Evolutionary conservation across 2,329 filamentous ascomycete species (phyloP).

Genomic region (Arthrinium phaeospermum): DNA sequence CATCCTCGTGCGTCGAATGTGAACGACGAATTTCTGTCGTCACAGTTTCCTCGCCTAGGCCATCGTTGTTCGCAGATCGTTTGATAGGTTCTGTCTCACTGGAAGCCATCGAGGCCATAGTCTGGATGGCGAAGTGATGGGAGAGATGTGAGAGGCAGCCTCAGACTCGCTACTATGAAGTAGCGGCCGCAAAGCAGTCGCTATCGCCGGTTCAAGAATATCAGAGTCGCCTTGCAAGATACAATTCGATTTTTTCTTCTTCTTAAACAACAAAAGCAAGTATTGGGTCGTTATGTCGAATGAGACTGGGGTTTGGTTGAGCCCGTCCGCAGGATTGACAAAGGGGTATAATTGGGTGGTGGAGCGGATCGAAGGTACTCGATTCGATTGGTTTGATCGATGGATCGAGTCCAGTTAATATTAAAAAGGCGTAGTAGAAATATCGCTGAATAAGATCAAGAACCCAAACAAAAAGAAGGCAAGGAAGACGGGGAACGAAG

Average conservation of each 20-base stretch:
- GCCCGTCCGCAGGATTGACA: not conserved
- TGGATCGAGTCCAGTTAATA: not conserved
- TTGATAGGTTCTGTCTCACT: conserved; percentile 5
- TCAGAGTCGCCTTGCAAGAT: not conserved
- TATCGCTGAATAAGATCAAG: not conserved
- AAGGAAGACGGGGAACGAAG: not conserved
- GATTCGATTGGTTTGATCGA: not conserved
- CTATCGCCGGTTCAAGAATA: not conserved
- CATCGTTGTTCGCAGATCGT: not conserved
- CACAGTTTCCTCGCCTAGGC: not conserved
- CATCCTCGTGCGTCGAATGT: not conserved
- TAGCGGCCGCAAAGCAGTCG: not conserved
- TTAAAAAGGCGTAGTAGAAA: not conserved
- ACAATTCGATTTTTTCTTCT: not conserved
- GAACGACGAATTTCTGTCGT: not conserved
- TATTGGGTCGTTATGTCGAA: not conserved
- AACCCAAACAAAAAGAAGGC: not conserved
- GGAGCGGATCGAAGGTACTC: not conserved
- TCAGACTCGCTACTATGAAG: not conserved
- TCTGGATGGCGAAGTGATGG: not conserved
- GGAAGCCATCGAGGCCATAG: conserved; percentile 13
- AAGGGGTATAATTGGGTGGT: not conserved
- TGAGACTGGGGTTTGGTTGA: not conserved
- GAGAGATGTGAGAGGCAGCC: not conserved
- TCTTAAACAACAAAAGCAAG: not conserved